These are phyloP conservation scores for Silene coronaria DNA, from an alignment of 179 eudicot species.

Conservation along the genomic window DNA sequence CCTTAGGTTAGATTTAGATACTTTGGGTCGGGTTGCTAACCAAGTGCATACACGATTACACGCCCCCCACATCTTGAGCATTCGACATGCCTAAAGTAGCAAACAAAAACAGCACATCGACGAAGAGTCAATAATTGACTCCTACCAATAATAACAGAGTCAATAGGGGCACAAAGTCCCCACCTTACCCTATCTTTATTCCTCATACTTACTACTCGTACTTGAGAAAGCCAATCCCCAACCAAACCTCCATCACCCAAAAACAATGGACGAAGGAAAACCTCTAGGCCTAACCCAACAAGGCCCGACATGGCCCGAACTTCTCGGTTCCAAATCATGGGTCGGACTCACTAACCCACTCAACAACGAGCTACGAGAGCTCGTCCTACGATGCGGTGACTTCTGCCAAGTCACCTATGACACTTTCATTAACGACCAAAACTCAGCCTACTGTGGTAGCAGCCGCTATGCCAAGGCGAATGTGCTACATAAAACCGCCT, in stretches of 20 bases:
- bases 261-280: background rate
- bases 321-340: slow-evolving; percentile 46
- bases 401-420: slow-evolving; percentile 68
- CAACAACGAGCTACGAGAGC: slow-evolving; percentile 35
- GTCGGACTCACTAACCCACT: slow-evolving; percentile 46
- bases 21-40: too few species aligned
- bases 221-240: background rate
- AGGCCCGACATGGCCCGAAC: slow-evolving; percentile 41
- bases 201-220: too few species aligned
- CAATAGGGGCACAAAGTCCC: background rate
- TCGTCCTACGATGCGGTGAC: slow-evolving; percentile 61
- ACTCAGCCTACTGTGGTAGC: slow-evolving; percentile 51
- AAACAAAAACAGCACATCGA: too few species aligned
- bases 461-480: slow-evolving; percentile 48
- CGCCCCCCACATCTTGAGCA: too few species aligned
- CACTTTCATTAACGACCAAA: slow-evolving; percentile 59
- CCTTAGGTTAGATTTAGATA: too few species aligned
- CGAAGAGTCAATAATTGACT: too few species aligned
- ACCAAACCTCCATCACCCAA: background rate
- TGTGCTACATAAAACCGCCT: slow-evolving; percentile 39
- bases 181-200: background rate
- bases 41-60: too few species aligned
- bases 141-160: background rate
- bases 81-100: too few species aligned
- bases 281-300: slow-evolving; percentile 4